Conservation (phyloP, 192 early-diverging fungal genomes). For the Coemansia sp. region DNA sequence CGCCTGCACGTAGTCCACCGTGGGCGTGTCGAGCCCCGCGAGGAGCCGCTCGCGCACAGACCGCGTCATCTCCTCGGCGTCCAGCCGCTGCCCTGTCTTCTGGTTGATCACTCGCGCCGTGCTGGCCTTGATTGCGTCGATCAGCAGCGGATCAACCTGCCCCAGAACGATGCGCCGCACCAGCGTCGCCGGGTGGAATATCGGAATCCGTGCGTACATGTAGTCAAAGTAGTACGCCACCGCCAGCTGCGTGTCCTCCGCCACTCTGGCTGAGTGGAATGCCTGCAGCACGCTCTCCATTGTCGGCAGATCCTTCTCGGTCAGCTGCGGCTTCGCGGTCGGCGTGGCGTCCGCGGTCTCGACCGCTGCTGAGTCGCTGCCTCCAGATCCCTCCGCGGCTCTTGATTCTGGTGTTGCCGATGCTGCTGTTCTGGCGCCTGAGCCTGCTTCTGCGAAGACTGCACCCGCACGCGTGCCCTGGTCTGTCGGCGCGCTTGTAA, state of each 20-base stretch:
- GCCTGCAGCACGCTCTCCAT: conserved; percentile 40
- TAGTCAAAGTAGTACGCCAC: conserved; percentile 48
- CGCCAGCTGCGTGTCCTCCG: conserved; percentile 30
- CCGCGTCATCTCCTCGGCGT: conserved; percentile 26
- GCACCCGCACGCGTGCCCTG: neutral
- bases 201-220: conserved; percentile 43
- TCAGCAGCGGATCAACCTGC: conserved; percentile 34
- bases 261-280: conserved; percentile 35
- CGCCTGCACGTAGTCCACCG: conserved; percentile 46
- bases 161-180: conserved; percentile 40
- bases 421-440: neutral
- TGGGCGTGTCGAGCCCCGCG: conserved; percentile 37
- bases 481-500: neutral
- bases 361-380: no score
- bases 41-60: conserved; percentile 38
- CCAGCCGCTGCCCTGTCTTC: conserved; percentile 27
- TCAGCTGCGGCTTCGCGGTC: neutral
- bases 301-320: conserved; percentile 12
- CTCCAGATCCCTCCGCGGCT: neutral
- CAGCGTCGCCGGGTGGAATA: conserved; percentile 51
- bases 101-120: conserved; percentile 33
- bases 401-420: neutral
- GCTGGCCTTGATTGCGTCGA: conserved; percentile 42
- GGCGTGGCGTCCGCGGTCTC: neutral
- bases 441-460: neutral